Conservation (phyloP, 805 yeast genomes). For the Soucietia sequanensis region DNA sequence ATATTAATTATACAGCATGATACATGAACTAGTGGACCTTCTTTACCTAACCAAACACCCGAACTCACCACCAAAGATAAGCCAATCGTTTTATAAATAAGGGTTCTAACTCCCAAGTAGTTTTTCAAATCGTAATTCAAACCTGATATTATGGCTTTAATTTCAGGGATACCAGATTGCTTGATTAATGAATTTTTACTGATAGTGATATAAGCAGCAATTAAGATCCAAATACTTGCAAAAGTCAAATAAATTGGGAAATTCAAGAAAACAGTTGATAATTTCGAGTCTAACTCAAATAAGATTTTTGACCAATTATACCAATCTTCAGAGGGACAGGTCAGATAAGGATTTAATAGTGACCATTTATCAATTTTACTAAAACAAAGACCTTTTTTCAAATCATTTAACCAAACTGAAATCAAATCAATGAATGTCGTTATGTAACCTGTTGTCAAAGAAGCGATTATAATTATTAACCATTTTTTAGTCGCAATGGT, state of each 20-base stretch:
- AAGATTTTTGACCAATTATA: conserved; percentile 34
- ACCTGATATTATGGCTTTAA: conserved; percentile 68
- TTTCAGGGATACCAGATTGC: conserved; percentile 71
- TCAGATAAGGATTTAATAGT: conserved; percentile 39
- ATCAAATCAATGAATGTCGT: conserved; percentile 50
- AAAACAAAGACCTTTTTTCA: conserved; percentile 52
- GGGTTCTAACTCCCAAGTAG: conserved; percentile 51
- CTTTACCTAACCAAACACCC: conserved; percentile 82
- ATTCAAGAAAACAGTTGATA: conserved; percentile 23
- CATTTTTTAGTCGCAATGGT: conserved; percentile 37
- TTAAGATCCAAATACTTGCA: conserved; percentile 20
- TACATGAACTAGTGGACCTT: conserved; percentile 83
- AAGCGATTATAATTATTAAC: conserved; percentile 45
- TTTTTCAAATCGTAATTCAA: conserved; percentile 44
- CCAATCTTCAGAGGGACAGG: conserved; percentile 43
- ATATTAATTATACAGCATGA: conserved; percentile 56
- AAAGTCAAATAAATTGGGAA: conserved; percentile 35
- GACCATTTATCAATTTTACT: conserved; percentile 39
- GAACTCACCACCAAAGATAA: conserved; percentile 66
- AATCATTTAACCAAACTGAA: conserved; percentile 50
- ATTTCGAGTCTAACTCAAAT: conserved; percentile 16
- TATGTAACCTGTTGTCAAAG: conserved; percentile 47
- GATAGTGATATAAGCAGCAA: conserved; percentile 31
- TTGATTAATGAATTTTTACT: conserved; percentile 25
- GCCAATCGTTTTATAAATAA: conserved; percentile 57